Evolutionary conservation across 805 yeast species (phyloP), one percentile per base, ranked within the genome.

Genomic region (Cyberlindnera veronae): DNA sequence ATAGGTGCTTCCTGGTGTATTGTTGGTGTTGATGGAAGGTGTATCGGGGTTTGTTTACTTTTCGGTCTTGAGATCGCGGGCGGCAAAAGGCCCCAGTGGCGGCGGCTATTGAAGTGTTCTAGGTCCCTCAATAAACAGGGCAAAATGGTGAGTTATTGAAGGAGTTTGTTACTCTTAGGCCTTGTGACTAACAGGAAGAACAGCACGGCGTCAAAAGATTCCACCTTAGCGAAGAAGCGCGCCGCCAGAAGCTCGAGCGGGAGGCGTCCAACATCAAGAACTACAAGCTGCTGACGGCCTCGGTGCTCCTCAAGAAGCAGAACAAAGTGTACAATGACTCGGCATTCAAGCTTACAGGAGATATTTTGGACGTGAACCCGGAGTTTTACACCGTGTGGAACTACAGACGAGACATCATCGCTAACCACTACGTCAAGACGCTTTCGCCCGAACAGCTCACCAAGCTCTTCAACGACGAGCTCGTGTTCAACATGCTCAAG

Each of bases 371-470:
- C 8, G 54, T 75, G 36, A 89, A 90, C 53, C 96, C 97, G 0
- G 98, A 93, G 57, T 75, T 83, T 48, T 90, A 90, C 60, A 80
- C 96, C 0, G 69, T 78, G 1, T 93, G 98, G 98, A 93, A 93
- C 57, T 84, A 72, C 56, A 73, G 98, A 41, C 72, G 96, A 39
- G 93, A 86, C 48, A 77, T 84, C 3, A 63, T 89, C 15, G 12
- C 38, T 4, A 38, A 51, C 12, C 36, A 45, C 28, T 46, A 40
- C 26, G 28, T 29, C 32, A 41, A 29, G 23, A 57, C 59, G 2
- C 28, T 55, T 4, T 4, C 38, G 1, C 16, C 30, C 0, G 52
- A 54, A 10, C 55, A 57, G n/a, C 53, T 58, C 15, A 55, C 50
- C 29, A 50, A 55, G 4, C 55, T 63, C 6, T 64, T 83, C 31